Base-by-base conservation (phyloP, 2,329 filamentous ascomycete genomes). In the Xylariaceae sp. region DNA sequence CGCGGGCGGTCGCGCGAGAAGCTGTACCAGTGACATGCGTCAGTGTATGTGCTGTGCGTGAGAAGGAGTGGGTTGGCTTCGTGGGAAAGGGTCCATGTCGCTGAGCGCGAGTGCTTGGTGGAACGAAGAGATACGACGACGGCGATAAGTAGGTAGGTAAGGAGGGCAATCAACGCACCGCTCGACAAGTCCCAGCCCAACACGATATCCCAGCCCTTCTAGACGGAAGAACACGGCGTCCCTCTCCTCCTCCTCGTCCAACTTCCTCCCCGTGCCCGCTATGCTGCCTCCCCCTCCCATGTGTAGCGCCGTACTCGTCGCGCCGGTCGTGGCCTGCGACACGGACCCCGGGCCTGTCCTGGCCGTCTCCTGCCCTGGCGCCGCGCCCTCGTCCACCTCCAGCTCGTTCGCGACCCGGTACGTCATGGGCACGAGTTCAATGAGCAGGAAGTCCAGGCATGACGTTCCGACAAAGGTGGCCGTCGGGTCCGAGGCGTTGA, bases 361-460 rank as follows among this genome's bases (percentile, higher is more conserved):
- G 50, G 46, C 37, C 38, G 37, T 22, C 34, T 39, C 34, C 22
- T 26, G 6, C 22, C 22, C 22, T 6, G 22, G 22, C 22, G 22
- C 22, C 11, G n/a, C 22, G 22, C 22, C 22, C 22, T 26, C 22
- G 22, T 41, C 24, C 35, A 67, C 68, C 44, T 81, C 79, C 4
- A 89, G 73, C 58, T 93, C 84, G 58, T 83, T 79, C 17, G 88
- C 83, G 48, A 97, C 76, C 51, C 93, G 83, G 65, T 94, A 89
- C 4, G 91, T 87, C 73, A 97, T 85, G 30, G 93, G 93, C 13
- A 98, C 93, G 41, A 98, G 80, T 71, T 98, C 93, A 62, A 97
- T 97, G 55, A 98, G 79, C 42, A 98, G 79, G 55, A 98, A 85
- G 66, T 98, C 93, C 56, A 98, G 81, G 63, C 87, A 89, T 36